Base-by-base conservation (phyloP, 2,329 filamentous ascomycete species). In the Cercospora janseana region DNA sequence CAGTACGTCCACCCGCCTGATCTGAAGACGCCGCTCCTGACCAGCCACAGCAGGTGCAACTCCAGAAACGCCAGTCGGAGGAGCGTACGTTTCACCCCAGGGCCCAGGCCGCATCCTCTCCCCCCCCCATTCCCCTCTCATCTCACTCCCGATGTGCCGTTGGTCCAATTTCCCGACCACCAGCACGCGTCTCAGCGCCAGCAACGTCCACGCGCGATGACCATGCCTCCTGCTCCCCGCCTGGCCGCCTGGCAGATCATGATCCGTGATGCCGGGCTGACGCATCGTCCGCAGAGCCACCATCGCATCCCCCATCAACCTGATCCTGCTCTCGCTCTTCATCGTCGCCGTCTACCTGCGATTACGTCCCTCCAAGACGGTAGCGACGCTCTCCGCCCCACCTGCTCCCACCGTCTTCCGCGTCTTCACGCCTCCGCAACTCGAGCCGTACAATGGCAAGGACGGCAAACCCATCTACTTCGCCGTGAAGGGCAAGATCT, bases 401-500 rank as follows among this genome's bases (percentile, higher is more conserved):
- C 78, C 80, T 10, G 79, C 83, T 4, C 89, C 89, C 3, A 82
- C 93, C 40, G 84, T 96, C 56, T 96, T 92, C 68, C 88, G 87
- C 43, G 87, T 87, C 58, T 95, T 89, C 75, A 92, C 85, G 10
- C 88, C 88, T 18, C 83, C 75, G 32, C 88, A 88, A 3, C 82
- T 98, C n/a, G 79, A 89, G 23, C 87, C 88, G 24, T 92, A 84
- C 78, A 91, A 92, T 72, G 93, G 93, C 67, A 73, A 77, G 47
- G 79, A 87, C 63, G 79, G 78, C 63, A 75, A 74, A 60, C 88
- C 88, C 42, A 88, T 97, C 49, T 95, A 88, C 72, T 80, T 98
- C 41, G 87, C 89, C n/a, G 90, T 97, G 13, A 87, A 89, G 32
- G 91, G 93, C 45, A 83, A 83, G 43, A 85, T 97, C 57, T 97